Percentiles rank a stretch among this genome's conserved stretches.
These are phyloP conservation scores for Clonostachys rhizophaga DNA, from an alignment of 2,329 filamentous ascomycete species.

Conservation along the genomic window DNA sequence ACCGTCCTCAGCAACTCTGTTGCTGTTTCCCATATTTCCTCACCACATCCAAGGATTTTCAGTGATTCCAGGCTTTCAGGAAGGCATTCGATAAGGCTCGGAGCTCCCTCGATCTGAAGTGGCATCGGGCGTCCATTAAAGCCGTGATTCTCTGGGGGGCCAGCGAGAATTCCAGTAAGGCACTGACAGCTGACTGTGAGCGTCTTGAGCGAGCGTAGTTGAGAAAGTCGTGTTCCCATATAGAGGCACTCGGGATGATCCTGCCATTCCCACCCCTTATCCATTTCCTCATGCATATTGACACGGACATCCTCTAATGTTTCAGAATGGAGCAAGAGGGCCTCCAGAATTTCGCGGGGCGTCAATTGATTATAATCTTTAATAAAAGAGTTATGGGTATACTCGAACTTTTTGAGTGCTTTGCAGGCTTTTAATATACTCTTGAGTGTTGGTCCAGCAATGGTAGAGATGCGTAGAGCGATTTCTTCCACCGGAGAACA, in stretches of 20 bases:
- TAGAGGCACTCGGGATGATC: neutral
- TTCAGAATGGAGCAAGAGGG: slow-evolving; percentile 1
- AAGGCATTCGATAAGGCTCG: slow-evolving; percentile 2
- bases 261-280: neutral
- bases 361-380: neutral
- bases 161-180: neutral
- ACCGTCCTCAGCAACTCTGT: no score
- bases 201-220: neutral
- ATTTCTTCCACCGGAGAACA: no score
- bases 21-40: no score
- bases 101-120: neutral
- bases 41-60: neutral
- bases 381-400: no score
- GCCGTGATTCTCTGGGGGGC: neutral
- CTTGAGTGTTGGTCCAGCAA: neutral
- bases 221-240: neutral
- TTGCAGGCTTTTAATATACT: neutral
- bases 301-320: slow-evolving; percentile 5
- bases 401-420: neutral
- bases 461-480: no score
- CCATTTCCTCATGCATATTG: slow-evolving; percentile 3
- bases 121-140: neutral
- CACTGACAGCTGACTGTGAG: neutral
- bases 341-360: slow-evolving; percentile 3
- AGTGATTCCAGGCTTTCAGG: slow-evolving; percentile 5